Base-by-base conservation (phyloP, 192 early-diverging fungal genomes). In the Coemansia umbellata region DNA sequence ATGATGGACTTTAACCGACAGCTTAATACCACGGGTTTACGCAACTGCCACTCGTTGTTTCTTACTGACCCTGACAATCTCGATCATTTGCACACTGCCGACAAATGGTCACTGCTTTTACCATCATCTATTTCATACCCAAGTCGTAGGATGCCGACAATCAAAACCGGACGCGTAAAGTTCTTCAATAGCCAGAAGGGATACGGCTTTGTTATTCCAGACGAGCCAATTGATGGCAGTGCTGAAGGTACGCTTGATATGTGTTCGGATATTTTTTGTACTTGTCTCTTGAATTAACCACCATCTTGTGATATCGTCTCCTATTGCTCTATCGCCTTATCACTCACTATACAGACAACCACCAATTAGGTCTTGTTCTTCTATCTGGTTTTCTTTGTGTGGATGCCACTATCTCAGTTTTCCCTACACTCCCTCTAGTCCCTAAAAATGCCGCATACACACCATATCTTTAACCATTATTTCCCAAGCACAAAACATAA, bases 151-250 rank as follows among this genome's bases (percentile, higher is more conserved):
- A 66, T 65, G 63, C 18, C 53, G 40, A n/a, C 36, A 19, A 18
- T 30, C 17, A 65, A 66, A 32, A 56, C 63, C 36, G 72, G 72
- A 5, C 50, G 58, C 26, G 89, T 91, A 66, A 93, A 93, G 81
- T 93, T 93, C 61, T 93, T 93, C 73, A 91, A 87, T 55, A 80
- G 80, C 55, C 80, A 84, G 63, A 93, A 93, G 67, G 91, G 92
- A 37, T 94, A 86, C 64, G 92, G 92, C 0, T 94, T 94, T 69
- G 89, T 94, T 47, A 83, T 92, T 45, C 86, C 87, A 9, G 73
- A 79, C 48, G 81, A 85, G 42, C 78, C 78, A 28, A 74, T 78
- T 27, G 78, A 80, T 3, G 80, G 81, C 52, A 74, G 86, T 35
- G 79, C 78, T 37, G 92, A 92, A 86, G 86, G 89, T 91, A 85